These are phyloP conservation scores for Trichoderma cornu-damae DNA, from an alignment of 2,329 filamentous ascomycete species.

Conservation along the genomic window DNA sequence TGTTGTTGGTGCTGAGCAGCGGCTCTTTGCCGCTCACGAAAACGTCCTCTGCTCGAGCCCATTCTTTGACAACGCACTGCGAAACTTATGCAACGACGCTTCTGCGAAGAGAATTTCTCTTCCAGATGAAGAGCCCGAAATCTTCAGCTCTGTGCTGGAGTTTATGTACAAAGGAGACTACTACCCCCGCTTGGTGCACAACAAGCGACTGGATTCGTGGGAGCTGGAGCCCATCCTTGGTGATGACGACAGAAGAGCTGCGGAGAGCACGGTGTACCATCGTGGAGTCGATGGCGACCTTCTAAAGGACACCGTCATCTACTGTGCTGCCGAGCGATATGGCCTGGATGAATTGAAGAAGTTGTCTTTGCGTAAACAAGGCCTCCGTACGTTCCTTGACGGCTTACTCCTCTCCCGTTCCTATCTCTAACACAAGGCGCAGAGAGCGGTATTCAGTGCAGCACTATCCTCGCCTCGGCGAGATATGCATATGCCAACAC, in stretches of 20 bases:
- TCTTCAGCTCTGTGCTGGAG: conserved; percentile 85
- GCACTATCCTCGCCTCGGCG: conserved; percentile 80
- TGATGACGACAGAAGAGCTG: conserved; percentile 40
- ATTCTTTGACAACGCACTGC: conserved; percentile 56
- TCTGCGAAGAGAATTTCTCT: conserved; percentile 66
- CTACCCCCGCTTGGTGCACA: conserved; percentile 74
- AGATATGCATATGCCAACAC: conserved; percentile 86
- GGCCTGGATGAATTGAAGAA: conserved; percentile 79
- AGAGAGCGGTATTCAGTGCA: conserved; percentile 75
- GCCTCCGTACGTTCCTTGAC: conserved; percentile 57
- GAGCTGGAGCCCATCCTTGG: conserved; percentile 61
- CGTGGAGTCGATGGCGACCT: conserved; percentile 60
- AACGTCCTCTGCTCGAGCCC: conserved; percentile 73
- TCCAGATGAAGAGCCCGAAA: conserved; percentile 80
- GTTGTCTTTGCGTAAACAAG: conserved; percentile 81
- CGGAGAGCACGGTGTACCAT: conserved; percentile 65
- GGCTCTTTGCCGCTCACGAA: conserved; percentile 88
- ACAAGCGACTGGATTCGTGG: conserved; percentile 76
- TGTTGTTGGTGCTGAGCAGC: conserved; percentile 71
- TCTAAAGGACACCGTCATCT: conserved; percentile 84
- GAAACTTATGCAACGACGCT: conserved; percentile 34
- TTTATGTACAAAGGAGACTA: conserved; percentile 95
- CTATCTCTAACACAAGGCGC: conserved; percentile 16
- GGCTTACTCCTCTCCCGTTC: neutral
- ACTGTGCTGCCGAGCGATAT: conserved; percentile 83